Evolutionary conservation across 73 alveolate species (phyloP), one percentile per base, ranked within the genome.

Genomic region (Stentor roeselii): DNA sequence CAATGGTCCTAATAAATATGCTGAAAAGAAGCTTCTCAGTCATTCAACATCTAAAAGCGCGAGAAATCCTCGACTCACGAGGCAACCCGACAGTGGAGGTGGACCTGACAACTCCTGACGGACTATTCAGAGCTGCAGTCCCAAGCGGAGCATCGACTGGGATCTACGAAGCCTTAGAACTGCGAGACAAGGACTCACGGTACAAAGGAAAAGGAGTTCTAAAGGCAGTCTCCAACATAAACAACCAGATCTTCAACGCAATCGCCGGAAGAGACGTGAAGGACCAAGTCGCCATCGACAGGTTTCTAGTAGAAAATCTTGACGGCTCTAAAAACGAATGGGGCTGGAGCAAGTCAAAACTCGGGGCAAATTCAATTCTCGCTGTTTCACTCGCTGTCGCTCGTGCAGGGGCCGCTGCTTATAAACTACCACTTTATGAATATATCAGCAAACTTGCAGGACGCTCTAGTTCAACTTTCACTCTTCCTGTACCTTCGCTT

Each of bases 101-200:
- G 4, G 98, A 91, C 86, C 78, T 96, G 36, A 91, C 93, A 3
- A 89, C 97, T 32, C 86, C 87, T 58, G 85, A 83, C 38, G 99
- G 99, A 11, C 87, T 90, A 36, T 94, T 91, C 90, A 91, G 99
- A 40, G 99, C 99, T 3, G 97, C 98, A 37, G 99, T 96, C 75
- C 99, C 99, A 4, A 85, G 96, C 61, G 99, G 99, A 35, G 99
- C 99, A 2, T 96, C 99, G 77, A 96, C 99, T 77, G 99, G 99
- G 60, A 90, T 93, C 60, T 93, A 93, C 60, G 99, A 96, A 93
- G 99, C 99, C 39, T 82, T 94, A 35, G 99, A 97, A 82, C 89
- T 96, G 36, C 94, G 99, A 42, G 96, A 89, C 50, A 84, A 80
- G 6, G 83, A 60, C 83, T 59, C 80, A 39, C 88, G 96, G 86